Percentiles rank a stretch among this genome's conserved stretches.
These are phyloP conservation scores for Irpex sp. DNA, from an alignment of 1,284 basidiomycete species.

Conservation along the genomic window DNA sequence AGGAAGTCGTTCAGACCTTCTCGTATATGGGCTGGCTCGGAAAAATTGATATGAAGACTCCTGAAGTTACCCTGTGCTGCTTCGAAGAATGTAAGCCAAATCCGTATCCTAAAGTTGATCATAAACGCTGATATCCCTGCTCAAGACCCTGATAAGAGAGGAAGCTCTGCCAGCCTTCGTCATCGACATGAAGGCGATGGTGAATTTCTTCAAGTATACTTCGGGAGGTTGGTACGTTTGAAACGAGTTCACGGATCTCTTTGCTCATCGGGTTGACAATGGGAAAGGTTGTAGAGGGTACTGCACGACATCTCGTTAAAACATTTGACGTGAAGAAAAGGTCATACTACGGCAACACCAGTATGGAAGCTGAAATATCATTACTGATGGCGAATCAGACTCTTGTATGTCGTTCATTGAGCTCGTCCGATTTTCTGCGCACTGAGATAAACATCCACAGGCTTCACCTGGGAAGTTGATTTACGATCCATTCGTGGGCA, in stretches of 20 bases:
- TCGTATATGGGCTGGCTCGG: slow-evolving; percentile 84
- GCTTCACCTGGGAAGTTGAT: slow-evolving; percentile 86
- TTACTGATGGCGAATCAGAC: slow-evolving; percentile 96
- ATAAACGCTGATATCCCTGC: neutral
- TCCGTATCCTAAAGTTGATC: neutral
- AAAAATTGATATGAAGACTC: slow-evolving; percentile 79
- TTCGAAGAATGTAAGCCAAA: slow-evolving; percentile 84
- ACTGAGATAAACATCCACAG: slow-evolving; percentile 35
- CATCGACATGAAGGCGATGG: slow-evolving; percentile 62
- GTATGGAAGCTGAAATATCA: slow-evolving; percentile 96
- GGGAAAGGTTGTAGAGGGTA: slow-evolving; percentile 65
- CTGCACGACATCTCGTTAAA: slow-evolving; percentile 64
- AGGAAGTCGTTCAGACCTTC: slow-evolving; percentile 77
- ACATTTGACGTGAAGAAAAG: slow-evolving; percentile 90
- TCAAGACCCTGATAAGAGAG: slow-evolving; percentile 39
- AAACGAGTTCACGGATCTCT: neutral
- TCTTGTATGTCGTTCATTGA: slow-evolving; percentile 44
- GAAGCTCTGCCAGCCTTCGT: slow-evolving; percentile 36
- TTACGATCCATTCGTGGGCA: slow-evolving; percentile 97
- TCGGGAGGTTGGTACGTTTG: slow-evolving; percentile 80
- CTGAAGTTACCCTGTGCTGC: slow-evolving; percentile 76
- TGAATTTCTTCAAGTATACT: slow-evolving; percentile 68
- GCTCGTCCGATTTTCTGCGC: neutral
- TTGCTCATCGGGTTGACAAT: slow-evolving; percentile 1
- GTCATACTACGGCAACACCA: slow-evolving; percentile 92